These are phyloP conservation scores for Volvox africanus DNA, from an alignment of 139 green algal genomes.

Conservation along the genomic window DNA sequence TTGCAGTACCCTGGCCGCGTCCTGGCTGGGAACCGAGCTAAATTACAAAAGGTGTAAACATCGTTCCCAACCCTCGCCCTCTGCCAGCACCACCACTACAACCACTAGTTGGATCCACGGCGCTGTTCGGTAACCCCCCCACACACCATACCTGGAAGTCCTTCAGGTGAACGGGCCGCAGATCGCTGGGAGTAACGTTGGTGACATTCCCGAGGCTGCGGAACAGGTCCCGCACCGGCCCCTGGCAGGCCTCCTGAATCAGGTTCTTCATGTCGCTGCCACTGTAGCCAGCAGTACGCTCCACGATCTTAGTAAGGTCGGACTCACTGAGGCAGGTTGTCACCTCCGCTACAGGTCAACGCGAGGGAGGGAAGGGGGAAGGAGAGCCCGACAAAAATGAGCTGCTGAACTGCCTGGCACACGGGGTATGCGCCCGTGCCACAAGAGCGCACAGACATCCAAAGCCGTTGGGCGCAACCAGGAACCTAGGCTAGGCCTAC, in stretches of 20 bases:
- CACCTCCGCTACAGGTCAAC: constrained; percentile 48
- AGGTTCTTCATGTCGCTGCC: constrained; percentile 95
- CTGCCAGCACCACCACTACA: no score
- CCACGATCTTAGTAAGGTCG: constrained; percentile 79
- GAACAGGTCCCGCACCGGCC: constrained; percentile 45
- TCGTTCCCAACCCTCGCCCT: no score
- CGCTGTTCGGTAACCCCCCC: neutral
- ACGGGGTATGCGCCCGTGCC: no score
- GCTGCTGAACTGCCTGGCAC: no score
- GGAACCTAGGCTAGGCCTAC: no score
- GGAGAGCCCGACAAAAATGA: no score
- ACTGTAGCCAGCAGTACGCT: constrained; percentile 69
- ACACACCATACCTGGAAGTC: constrained; percentile 71
- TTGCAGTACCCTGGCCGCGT: no score
- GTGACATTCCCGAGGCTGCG: constrained; percentile 42
- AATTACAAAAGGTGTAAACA: no score
- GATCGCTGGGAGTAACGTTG: constrained; percentile 68
- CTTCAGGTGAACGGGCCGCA: constrained; percentile 79
- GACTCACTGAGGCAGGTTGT: constrained; percentile 56
- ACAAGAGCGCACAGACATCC: no score
- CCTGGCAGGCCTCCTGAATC: constrained; percentile 93
- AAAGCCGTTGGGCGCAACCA: no score
- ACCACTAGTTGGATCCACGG: neutral
- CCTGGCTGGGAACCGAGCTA: no score
- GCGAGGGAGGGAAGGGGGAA: no score